phyloP scores from a whole-genome alignment of 2,329 filamentous ascomycete genomes.

The Penicillium sp. region DNA sequence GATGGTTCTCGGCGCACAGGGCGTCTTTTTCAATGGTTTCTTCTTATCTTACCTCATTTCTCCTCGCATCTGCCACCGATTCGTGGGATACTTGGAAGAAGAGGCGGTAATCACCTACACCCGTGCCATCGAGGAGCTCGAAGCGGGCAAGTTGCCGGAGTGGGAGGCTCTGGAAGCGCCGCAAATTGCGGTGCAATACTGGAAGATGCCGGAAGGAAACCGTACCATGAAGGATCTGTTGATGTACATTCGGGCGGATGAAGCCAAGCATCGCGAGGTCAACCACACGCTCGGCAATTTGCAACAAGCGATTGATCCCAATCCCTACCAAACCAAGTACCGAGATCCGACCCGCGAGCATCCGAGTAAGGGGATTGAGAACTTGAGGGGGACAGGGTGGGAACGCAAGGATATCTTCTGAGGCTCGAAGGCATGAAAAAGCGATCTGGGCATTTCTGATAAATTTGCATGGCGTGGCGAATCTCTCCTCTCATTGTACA shows the following conservation, averaged over 20 bases:
- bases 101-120: slow-evolving; percentile 97
- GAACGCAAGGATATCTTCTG: slow-evolving; percentile 76
- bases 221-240: slow-evolving; percentile 83
- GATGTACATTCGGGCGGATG: slow-evolving; percentile 85
- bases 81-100: slow-evolving; percentile 96
- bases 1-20: slow-evolving; percentile 89
- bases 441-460: background rate
- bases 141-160: slow-evolving; percentile 76
- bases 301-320: slow-evolving; percentile 81
- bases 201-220: slow-evolving; percentile 85
- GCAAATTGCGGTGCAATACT: slow-evolving; percentile 87
- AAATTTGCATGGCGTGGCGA: background rate
- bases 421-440: slow-evolving; percentile 8
- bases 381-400: slow-evolving; percentile 71
- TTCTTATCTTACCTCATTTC: slow-evolving; percentile 87
- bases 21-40: slow-evolving; percentile 93
- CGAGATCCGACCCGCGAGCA: slow-evolving; percentile 67
- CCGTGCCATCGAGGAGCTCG: slow-evolving; percentile 81
- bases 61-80: slow-evolving; percentile 86
- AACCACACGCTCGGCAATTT: slow-evolving; percentile 94
- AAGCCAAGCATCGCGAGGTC: slow-evolving; percentile 87
- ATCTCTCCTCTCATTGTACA: background rate
- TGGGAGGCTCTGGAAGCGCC: slow-evolving; percentile 80
- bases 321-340: slow-evolving; percentile 85
- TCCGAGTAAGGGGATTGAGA: slow-evolving; percentile 66